phyloP scores from a whole-genome alignment of 768 basidiomycete species.

The Phylloporus scabripes region DNA sequence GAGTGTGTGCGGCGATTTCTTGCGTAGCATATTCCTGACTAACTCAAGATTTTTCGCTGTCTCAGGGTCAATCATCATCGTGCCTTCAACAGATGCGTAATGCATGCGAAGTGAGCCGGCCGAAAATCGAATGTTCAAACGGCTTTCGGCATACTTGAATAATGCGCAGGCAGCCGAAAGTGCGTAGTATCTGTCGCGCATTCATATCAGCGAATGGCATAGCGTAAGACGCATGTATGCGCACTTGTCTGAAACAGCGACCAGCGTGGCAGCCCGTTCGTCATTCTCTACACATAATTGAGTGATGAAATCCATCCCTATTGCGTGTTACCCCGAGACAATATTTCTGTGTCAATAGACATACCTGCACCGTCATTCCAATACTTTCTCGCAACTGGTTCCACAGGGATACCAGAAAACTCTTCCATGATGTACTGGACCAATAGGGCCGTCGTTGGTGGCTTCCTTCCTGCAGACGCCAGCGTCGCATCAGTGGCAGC shows the following conservation, averaged over 20 bases:
- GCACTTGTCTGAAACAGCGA: slow-evolving; percentile 77
- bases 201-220: slow-evolving; percentile 4
- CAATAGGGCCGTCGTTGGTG: slow-evolving; percentile 50
- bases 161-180: slow-evolving; percentile 81
- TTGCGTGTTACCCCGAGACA: background rate
- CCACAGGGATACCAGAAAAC: slow-evolving; percentile 61
- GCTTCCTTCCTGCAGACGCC: slow-evolving; percentile 40
- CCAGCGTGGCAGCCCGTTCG: slow-evolving; percentile 71
- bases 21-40: slow-evolving; percentile 64
- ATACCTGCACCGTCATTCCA: slow-evolving; percentile 83
- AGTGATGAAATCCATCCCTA: slow-evolving; percentile 74
- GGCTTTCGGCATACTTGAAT: slow-evolving; percentile 76
- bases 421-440: slow-evolving; percentile 71
- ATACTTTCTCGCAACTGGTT: slow-evolving; percentile 69
- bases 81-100: slow-evolving; percentile 79
- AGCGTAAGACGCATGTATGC: slow-evolving; percentile 31
- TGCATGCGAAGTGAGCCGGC: slow-evolving; percentile 64
- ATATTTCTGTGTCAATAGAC: background rate
- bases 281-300: slow-evolving; percentile 79
- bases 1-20: slow-evolving; percentile 67
- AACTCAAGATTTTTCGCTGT: slow-evolving; percentile 87
- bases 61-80: slow-evolving; percentile 91
- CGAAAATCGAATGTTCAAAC: slow-evolving; percentile 67
- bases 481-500: slow-evolving; percentile 48
- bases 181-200: slow-evolving; percentile 67